Evolutionary conservation across 2,329 filamentous ascomycete genomes (phyloP).

Genomic region (Alternaria arborescens): DNA sequence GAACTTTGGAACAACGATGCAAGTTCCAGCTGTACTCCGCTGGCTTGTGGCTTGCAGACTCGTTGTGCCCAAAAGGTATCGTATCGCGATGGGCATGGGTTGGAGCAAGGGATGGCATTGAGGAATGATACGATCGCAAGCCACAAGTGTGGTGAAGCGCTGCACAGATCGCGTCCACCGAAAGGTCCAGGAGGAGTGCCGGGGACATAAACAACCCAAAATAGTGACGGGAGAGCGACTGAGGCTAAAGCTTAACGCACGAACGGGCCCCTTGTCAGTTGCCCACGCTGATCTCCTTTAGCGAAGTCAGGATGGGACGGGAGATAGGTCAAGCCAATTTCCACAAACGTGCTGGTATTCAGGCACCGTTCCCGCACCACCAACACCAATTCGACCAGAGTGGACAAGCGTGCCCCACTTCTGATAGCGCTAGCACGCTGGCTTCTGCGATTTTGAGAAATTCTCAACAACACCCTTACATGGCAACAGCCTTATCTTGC

Average conservation of each 20-base stretch:
- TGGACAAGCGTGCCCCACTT: constrained; percentile 3
- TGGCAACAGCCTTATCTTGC: neutral
- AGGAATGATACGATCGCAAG: constrained; percentile 13
- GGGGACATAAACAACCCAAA: constrained; percentile 5
- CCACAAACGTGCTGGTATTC: constrained; percentile 9
- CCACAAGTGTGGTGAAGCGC: constrained; percentile 9
- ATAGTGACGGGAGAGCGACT: constrained; percentile 31
- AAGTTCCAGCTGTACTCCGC: constrained; percentile 13
- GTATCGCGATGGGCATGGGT: constrained; percentile 14
- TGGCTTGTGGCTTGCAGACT: constrained; percentile 23
- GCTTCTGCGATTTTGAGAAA: constrained; percentile 7
- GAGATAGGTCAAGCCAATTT: constrained; percentile 13
- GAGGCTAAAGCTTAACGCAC: constrained; percentile 25
- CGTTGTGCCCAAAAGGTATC: constrained; percentile 10
- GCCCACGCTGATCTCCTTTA: constrained; percentile 9
- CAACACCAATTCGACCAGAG: neutral
- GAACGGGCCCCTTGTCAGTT: constrained; percentile 15
- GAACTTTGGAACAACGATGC: neutral
- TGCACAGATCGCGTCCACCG: constrained; percentile 11
- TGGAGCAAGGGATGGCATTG: constrained; percentile 18
- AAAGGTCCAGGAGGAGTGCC: constrained; percentile 1
- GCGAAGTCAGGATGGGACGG: constrained; percentile 16
- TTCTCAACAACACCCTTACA: constrained; percentile 13
- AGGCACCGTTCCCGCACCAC: constrained; percentile 14
- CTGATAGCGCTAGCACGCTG: constrained; percentile 1